These are phyloP conservation scores for Diaporthe citrichinensis DNA, from an alignment of 2,329 filamentous ascomycete species.

Conservation along the genomic window DNA sequence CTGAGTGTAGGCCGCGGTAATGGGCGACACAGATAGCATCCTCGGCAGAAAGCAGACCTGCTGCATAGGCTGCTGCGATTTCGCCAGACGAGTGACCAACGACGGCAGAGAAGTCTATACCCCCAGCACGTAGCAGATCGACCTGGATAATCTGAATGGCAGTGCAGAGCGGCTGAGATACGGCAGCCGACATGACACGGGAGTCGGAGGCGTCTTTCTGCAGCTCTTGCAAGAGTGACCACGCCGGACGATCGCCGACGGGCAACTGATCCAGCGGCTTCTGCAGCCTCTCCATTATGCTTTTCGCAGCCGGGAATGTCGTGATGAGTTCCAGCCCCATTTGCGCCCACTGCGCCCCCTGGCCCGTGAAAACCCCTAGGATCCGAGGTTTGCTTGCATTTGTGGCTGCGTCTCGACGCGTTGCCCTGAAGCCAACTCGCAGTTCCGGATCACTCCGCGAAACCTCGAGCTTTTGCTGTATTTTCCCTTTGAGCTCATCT, in stretches of 20 bases:
- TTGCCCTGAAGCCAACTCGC: not conserved
- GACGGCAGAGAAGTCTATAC: constrained; percentile 45
- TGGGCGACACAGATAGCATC: constrained; percentile 47
- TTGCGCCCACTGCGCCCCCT: constrained; percentile 51
- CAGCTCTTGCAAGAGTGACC: constrained; percentile 9
- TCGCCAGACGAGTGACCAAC: constrained; percentile 48
- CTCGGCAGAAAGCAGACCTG: not conserved
- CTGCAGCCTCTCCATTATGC: not conserved
- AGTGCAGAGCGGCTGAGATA: constrained; percentile 50
- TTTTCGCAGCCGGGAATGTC: constrained; percentile 43
- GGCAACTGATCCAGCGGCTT: not conserved
- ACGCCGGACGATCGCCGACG: not conserved
- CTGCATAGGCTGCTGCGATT: constrained; percentile 33
- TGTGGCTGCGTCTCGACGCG: not conserved
- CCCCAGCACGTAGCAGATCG: constrained; percentile 47
- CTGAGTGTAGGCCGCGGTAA: constrained; percentile 38
- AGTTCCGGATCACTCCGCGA: not conserved
- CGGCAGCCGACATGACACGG: constrained; percentile 25
- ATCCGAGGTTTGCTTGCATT: not conserved
- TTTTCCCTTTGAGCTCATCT: too few species aligned
- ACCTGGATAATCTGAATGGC: constrained; percentile 56
- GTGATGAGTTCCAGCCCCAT: constrained; percentile 52
- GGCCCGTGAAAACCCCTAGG: constrained; percentile 50
- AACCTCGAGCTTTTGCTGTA: not conserved
- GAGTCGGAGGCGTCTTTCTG: too few species aligned